Base-by-base conservation (phyloP, 768 basidiomycete species). In the Rhodotorula babjevae region DNA sequence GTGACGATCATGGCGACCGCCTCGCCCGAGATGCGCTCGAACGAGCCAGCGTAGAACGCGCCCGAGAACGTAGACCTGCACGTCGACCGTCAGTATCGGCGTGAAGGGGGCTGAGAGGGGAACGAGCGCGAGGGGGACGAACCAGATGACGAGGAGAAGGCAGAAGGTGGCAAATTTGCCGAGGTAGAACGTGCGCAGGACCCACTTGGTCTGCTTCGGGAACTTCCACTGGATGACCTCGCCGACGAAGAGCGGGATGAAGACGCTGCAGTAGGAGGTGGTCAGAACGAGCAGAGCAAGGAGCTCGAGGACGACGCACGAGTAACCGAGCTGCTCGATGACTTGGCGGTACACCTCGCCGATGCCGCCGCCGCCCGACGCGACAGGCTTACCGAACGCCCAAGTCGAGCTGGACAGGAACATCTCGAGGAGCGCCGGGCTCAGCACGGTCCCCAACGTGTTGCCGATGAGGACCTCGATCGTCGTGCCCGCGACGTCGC, bases 361-460 rank as follows among this genome's bases (percentile, higher is more conserved):
- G 27, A 77, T 63, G 0, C 78, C 71, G 31, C 73, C 69, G 14
- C 50, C 47, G 25, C 76, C 72, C 29, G 74, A n/a, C 42, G 79
- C 73, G 50, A 71, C 61, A 23, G 77, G 74, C n/a, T 71, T 65
- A 42, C 75, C 76, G 36, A 75, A 77, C 10, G 55, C 31, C 73
- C 73, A 75, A 2, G 29, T 49, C 29, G 29, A 7, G 9, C 19
- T 7, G 0, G 68, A 57, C 42, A 75, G 57, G 47, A 67, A 77
- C 63, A 77, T 63, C 33, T 75, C 62, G 15, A 81, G 70, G 0
- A 81, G 68, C 2, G 80, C 76, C 0, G 80, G 80, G 0, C 73
- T 75, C 36, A 81, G 68, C 66, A 81, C 80, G 6, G 80, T 79
- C 40, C 80, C 80, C 53, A 80, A 61, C n/a, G 79, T 57, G 55